Base-by-base conservation (phyloP, 2,329 filamentous ascomycete species). In the Aspergillus texensis region DNA sequence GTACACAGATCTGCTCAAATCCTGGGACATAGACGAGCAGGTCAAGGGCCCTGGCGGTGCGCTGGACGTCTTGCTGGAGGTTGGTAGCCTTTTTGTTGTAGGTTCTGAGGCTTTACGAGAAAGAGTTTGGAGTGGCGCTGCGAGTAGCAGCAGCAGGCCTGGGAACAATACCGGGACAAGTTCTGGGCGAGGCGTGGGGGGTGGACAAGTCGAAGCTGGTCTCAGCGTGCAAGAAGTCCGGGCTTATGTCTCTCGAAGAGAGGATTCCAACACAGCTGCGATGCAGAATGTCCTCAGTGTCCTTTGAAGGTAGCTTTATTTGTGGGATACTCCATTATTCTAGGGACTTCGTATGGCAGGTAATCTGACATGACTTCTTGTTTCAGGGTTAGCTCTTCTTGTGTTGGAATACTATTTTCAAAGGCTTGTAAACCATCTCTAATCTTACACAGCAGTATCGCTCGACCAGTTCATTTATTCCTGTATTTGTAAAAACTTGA, bases 11-110 rank as follows among this genome's bases (percentile, higher is more conserved):
- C 88, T 96, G 12, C 84, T 99, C 68, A 89, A 92, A 66, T 89
- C 89, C 39, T 98, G 93, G 93, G 87, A 91, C 32, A 83, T 94
- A 46, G 84, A 86, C 59, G 89, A 89, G 70, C 88, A 91, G n/a
- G 71, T 77, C 56, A 79, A 79, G 60, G 75, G 74, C 8, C 73
- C 77, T 2, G 74, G 74, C 72, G 84, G 85, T 28, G 86, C 88
- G 60, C 87, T 97, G 68, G 94, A 99, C 80, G 87, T 97, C 53
- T 80, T 99, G 64, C 90, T 93, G 30, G 95, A 99, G 82, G 93
- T 99, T 63, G 94, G 94, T 12, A 97, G 94, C 74, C 81, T 99
- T 59, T 99, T 99, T 76, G 96, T 99, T 67, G 92, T 99, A 72
- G 92, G 93, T 2, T 88, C 90, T 12, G 91, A 94, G 77, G 91